Conservation (phyloP, 2,329 filamentous ascomycete species). For the Dendrostoma leiphaemia region DNA sequence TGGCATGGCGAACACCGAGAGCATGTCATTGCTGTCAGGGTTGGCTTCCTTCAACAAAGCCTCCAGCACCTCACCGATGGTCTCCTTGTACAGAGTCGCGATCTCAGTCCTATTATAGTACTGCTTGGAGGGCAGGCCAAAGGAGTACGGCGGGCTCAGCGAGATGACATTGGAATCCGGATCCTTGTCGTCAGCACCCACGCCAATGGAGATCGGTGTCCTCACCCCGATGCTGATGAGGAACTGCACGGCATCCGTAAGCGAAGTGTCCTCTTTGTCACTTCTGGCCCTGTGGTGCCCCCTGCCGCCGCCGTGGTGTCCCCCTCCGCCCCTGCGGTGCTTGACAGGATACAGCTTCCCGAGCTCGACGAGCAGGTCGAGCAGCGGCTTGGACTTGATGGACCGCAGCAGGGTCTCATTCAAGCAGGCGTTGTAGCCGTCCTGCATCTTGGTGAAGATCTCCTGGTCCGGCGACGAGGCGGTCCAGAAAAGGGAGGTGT, state of each 20-base stretch:
- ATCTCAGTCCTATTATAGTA: slow-evolving; percentile 57
- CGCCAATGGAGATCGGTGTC: slow-evolving; percentile 41
- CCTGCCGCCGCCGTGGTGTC: no score
- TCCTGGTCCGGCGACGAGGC: slow-evolving; percentile 49
- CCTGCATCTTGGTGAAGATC: slow-evolving; percentile 66
- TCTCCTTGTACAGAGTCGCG: slow-evolving; percentile 48
- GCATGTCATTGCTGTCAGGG: background rate
- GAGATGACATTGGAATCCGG: slow-evolving; percentile 35
- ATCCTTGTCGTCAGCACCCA: slow-evolving; percentile 42
- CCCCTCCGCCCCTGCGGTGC: slow-evolving; percentile 6
- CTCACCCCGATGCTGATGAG: slow-evolving; percentile 31
- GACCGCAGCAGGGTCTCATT: slow-evolving; percentile 56
- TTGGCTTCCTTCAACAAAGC: slow-evolving; percentile 16
- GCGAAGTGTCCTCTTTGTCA: background rate
- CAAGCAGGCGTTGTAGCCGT: slow-evolving; percentile 64
- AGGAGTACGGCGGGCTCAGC: slow-evolving; percentile 43
- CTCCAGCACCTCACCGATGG: slow-evolving; percentile 38
- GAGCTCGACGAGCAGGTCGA: slow-evolving; percentile 53
- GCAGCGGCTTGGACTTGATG: slow-evolving; percentile 54
- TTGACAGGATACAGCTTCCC: slow-evolving; percentile 29
- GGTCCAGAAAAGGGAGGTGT: slow-evolving; percentile 29
- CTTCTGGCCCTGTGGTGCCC: no score
- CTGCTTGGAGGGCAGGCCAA: slow-evolving; percentile 62
- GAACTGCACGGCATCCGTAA: slow-evolving; percentile 42
- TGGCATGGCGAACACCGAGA: slow-evolving; percentile 25